Evolutionary conservation across 2,329 filamentous ascomycete genomes (phyloP), one percentile per base, ranked within the genome.

Genomic region (Diaporthe sp.): DNA sequence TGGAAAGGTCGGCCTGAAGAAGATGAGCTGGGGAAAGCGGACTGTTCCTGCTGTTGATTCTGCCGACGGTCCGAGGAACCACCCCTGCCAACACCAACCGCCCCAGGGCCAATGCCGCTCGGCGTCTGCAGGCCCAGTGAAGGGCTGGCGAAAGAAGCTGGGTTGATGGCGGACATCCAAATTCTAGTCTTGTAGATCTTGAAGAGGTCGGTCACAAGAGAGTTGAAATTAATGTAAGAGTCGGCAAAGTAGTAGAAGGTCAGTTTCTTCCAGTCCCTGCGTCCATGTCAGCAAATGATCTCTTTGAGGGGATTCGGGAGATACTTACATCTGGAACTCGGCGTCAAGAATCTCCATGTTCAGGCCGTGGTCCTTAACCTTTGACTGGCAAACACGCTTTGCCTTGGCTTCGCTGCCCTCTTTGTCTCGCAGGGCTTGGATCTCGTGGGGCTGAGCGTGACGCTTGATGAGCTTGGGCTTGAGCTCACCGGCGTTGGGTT

Each of bases 171-270:
- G 6, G 96, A 98, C 95, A 99, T 98, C 97, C 97, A 99, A 80
- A 99, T 99, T 79, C 97, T 92, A 30, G 96, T 98, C 87, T 99
- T 99, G 89, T 98, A 99, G 77, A 98, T 96, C 85, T 98, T 98
- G 90, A 98, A 99, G 17, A 99, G 89, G 82, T 99, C 97, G 0
- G 96, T 98, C 71, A 99, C 97, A 22, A 99, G 91, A 2, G 95
- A 95, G 83, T 99, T 99, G 89, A 99, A 99, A 86, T 98, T 98
- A 87, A 99, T 98, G 83, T 99, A 99, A 0, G 95, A 92, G 81
- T 98, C 96, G 71, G 97, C 96, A 82, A 98, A 99, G 85, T 98
- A 99, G 86, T 98, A 99, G 85, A 98, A 98, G 0, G 97, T 99
- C 73, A 99, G 87, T 83, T 99, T 99, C 86, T 98, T 98, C 92